A percentile compares a stretch with the other conserved stretches of the same genome.
phyloP scores from a whole-genome alignment of 176 grass and related monocot species.

The Phyllostachys edulis region DNA sequence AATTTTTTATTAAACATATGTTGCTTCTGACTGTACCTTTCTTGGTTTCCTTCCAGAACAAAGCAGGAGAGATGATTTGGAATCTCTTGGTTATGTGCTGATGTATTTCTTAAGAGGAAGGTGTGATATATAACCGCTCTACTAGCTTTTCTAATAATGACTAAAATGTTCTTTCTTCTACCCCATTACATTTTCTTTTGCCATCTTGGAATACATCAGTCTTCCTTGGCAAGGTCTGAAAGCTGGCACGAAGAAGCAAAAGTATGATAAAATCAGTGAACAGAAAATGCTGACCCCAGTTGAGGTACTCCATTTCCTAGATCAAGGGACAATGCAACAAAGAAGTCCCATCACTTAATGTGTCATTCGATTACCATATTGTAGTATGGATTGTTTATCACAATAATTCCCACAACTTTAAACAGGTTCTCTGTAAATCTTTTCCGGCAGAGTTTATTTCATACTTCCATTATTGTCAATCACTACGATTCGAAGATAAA shows the following conservation, averaged over 20 bases:
- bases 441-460: slow-evolving; percentile 66
- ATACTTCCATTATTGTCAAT: slow-evolving; percentile 89
- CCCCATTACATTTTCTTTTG: slow-evolving; percentile 22
- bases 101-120: slow-evolving; percentile 96
- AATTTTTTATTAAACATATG: background rate
- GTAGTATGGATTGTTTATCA: background rate
- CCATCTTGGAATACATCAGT: slow-evolving; percentile 37
- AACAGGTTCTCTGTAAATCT: slow-evolving; percentile 68
- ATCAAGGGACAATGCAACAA: background rate
- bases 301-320: slow-evolving; percentile 51
- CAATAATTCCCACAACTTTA: background rate
- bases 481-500: slow-evolving; percentile 89
- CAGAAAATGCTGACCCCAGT: slow-evolving; percentile 83
- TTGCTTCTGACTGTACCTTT: background rate
- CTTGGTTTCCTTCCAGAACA: slow-evolving; percentile 52
- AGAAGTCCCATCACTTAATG: background rate
- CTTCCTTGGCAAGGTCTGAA: slow-evolving; percentile 90
- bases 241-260: slow-evolving; percentile 86
- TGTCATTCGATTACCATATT: background rate
- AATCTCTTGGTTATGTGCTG: slow-evolving; percentile 49
- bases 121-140: slow-evolving; percentile 29
- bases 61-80: slow-evolving; percentile 61
- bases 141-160: slow-evolving; percentile 8
- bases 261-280: slow-evolving; percentile 84
- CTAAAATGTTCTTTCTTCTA: background rate